These are phyloP conservation scores for Cinnamomum micranthum DNA, from an alignment of 164 flowering plant genomes.

Conservation along the genomic window DNA sequence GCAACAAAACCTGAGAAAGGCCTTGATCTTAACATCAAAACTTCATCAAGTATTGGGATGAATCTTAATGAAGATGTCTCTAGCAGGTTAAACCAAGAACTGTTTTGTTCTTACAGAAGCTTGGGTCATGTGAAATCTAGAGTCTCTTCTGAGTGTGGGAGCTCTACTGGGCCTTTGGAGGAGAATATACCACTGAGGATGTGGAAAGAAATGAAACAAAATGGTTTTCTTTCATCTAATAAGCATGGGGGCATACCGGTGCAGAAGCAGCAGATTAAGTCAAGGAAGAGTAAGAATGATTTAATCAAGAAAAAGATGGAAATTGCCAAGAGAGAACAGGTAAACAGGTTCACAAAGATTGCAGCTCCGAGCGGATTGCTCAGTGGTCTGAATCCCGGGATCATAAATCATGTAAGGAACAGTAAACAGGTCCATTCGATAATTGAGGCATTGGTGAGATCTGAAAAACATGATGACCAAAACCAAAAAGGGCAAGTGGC, in stretches of 20 bases:
- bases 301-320: conserved; percentile 62
- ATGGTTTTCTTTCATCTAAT: conserved; percentile 62
- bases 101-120: conserved; percentile 28
- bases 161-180: conserved; percentile 51
- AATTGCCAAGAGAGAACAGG: conserved; percentile 82
- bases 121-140: conserved; percentile 28
- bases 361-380: conserved; percentile 97
- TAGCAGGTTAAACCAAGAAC: conserved; percentile 36
- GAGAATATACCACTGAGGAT: conserved; percentile 47
- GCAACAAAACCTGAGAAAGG: conserved; percentile 14
- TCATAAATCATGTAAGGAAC: conserved; percentile 91
- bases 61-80: conserved; percentile 54
- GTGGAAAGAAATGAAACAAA: conserved; percentile 89
- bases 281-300: conserved; percentile 55
- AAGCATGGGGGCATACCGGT: conserved; percentile 59
- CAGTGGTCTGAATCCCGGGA: conserved; percentile 82
- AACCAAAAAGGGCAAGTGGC: conserved; percentile 21
- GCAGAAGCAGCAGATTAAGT: conserved; percentile 46
- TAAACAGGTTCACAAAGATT: conserved; percentile 69
- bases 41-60: conserved; percentile 33
- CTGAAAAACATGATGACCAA: conserved; percentile 38
- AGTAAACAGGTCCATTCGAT: conserved; percentile 95
- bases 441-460: conserved; percentile 71
- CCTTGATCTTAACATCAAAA: conserved; percentile 7
- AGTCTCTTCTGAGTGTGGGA: conserved; percentile 65